Conservation (phyloP, 768 basidiomycete genomes). For the Boletus subparvulus region DNA sequence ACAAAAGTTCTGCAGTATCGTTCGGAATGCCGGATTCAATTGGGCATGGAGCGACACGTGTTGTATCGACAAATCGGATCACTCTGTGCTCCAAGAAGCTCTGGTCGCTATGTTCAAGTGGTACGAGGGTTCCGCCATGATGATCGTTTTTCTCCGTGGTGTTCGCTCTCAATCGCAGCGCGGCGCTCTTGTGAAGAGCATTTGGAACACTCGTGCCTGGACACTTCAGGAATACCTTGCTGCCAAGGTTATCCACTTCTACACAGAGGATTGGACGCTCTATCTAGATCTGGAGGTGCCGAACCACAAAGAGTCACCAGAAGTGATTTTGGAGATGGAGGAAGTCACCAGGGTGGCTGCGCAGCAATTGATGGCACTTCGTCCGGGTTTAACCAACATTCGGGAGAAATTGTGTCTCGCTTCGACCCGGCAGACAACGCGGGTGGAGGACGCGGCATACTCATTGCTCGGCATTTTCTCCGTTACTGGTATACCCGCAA, state of each 20-base stretch:
- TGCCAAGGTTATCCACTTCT: not conserved
- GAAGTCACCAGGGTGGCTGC: too few species aligned
- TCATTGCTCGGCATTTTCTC: too few species aligned
- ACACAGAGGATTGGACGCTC: not conserved
- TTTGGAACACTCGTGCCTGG: not conserved
- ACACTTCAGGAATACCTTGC: not conserved
- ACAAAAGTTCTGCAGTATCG: not conserved
- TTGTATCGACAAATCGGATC: not conserved
- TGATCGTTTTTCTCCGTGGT: not conserved
- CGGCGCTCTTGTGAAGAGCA: not conserved
- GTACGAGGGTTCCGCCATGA: not conserved
- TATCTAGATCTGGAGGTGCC: not conserved
- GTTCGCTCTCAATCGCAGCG: not conserved
- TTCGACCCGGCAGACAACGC: too few species aligned
- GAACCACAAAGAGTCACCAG: not conserved
- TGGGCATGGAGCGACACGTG: not conserved
- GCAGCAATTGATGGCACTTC: too few species aligned
- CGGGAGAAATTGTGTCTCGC: too few species aligned
- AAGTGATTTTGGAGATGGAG: too few species aligned
- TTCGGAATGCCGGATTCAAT: not conserved
- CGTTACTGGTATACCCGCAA: too few species aligned
- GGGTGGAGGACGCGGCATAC: too few species aligned
- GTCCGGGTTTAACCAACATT: too few species aligned
- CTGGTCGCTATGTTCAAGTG: not conserved
- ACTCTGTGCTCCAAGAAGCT: not conserved